Evolutionary conservation across 768 basidiomycete species (phyloP), one percentile per base, ranked within the genome.

Genomic region (Boletus pseudopeckii): DNA sequence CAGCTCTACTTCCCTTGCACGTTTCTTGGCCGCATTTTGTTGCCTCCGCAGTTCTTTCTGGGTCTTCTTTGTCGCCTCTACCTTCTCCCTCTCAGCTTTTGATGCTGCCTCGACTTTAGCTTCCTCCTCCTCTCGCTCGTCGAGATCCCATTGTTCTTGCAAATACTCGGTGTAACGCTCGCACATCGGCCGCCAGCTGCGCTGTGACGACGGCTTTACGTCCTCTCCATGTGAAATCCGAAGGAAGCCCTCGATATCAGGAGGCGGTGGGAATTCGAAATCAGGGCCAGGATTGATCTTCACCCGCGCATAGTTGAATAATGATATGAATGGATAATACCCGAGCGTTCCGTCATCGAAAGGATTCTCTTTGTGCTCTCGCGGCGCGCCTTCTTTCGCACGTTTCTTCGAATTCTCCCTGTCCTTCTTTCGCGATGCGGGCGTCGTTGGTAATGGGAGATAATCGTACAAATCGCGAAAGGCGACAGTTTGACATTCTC

Each of bases 321-420:
- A 76, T 5, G 92, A 96, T 58, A 97, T 82, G 74, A 98, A 86
- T 0, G 96, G 93, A 68, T 93, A 98, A 71, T 99, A 99, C 1
- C 97, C 97, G 7, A 97, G 74, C 18, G 88, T 85, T 18, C 96
- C 97, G 68, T 99, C 97, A 68, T 99, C 94, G 63, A 92, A 90
- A 3, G 81, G 81, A 57, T 94, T 94, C 71, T 91, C 88, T 54
- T 80, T 79, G 65, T 88, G 86, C 62, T 89, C 85, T 48, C 85
- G 83, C 10, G 74, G 68, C 44, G 85, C 83, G 46, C 82, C 84
- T 64, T 84, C 81, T 51, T 80, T 80, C n/a, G 77, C 72, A 36
- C 80, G 78, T 62, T 80, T 85, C 64, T 81, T 82, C 18, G 70
- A 63, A 30, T 50, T 70, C 53, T 82, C 83, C 62, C 84, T 83